phyloP scores from a whole-genome alignment of 2,329 filamentous ascomycete genomes.

The Albifimbria verrucaria region DNA sequence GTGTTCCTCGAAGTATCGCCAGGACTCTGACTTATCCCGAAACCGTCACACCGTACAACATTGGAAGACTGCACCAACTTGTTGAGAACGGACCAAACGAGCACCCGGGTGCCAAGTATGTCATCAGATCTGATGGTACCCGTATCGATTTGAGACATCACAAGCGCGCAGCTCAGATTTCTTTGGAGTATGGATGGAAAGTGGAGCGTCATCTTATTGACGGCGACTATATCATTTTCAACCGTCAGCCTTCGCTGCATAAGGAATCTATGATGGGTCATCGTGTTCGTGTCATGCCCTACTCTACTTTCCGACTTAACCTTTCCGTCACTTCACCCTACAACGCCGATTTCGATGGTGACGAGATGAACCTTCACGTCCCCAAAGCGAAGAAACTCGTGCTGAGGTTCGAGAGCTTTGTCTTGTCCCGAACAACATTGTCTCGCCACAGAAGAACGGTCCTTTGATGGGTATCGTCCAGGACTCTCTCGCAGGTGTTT shows the following conservation, averaged over 20 bases:
- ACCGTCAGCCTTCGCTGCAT: constrained; percentile 97
- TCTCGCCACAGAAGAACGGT: constrained; percentile 94
- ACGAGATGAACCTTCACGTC: constrained; percentile 99
- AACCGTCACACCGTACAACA: constrained; percentile 97
- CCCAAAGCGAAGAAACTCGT: constrained; percentile 93
- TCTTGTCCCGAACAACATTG: constrained; percentile 97
- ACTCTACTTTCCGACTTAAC: constrained; percentile 97
- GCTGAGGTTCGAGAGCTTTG: constrained; percentile 93
- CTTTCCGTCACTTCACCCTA: constrained; percentile 97
- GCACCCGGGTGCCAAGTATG: constrained; percentile 94
- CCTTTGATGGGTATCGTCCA: constrained; percentile 99
- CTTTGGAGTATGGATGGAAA: constrained; percentile 94
- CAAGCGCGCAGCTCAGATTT: constrained; percentile 80
- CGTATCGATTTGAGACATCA: constrained; percentile 94
- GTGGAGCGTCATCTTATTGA: constrained; percentile 96
- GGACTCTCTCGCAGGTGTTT: constrained; percentile 92
- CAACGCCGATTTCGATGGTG: constrained; percentile 99
- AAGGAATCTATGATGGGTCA: constrained; percentile 99
- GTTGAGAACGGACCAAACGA: constrained; percentile 93
- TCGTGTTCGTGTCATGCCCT: constrained; percentile 95
- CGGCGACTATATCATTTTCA: constrained; percentile 98
- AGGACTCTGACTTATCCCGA: constrained; percentile 93
- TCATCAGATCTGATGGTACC: constrained; percentile 89
- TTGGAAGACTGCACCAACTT: constrained; percentile 81
- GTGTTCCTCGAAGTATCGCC: constrained; percentile 91